These are phyloP conservation scores for Macrocybe sp. DNA, from an alignment of 1,284 basidiomycete genomes.

Conservation along the genomic window DNA sequence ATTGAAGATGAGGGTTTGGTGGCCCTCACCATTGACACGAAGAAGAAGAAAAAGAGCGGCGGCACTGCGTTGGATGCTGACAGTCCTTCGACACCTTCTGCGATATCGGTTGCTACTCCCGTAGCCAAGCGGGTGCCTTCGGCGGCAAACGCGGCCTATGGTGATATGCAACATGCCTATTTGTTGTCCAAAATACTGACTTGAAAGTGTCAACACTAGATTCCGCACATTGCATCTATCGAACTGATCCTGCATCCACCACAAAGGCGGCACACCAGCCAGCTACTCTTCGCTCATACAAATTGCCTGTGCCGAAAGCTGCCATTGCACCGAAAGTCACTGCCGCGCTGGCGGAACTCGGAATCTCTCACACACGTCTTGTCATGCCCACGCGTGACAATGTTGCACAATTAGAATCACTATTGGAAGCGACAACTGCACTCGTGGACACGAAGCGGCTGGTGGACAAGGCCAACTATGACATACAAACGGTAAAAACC, in stretches of 20 bases:
- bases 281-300: conserved; percentile 78
- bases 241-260: conserved; percentile 54
- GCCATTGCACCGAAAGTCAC: conserved; percentile 70
- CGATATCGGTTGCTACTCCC: conserved; percentile 37
- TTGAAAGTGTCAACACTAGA: conserved; percentile 37
- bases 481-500: conserved; percentile 66
- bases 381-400: conserved; percentile 91
- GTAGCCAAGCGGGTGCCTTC: conserved; percentile 43
- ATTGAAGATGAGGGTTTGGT: conserved; percentile 57
- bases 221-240: conserved; percentile 69
- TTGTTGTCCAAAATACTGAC: not conserved
- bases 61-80: conserved; percentile 47
- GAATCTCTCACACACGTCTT: conserved; percentile 67
- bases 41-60: conserved; percentile 44
- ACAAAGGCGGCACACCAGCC: conserved; percentile 76
- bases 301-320: conserved; percentile 73
- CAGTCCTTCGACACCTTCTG: conserved; percentile 50
- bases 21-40: conserved; percentile 35
- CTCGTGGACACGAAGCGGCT: conserved; percentile 85
- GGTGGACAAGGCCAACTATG: conserved; percentile 83
- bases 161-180: conserved; percentile 28
- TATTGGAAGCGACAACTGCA: conserved; percentile 66
- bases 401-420: conserved; percentile 62
- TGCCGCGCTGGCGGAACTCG: conserved; percentile 71
- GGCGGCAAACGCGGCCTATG: conserved; percentile 52